phyloP scores from a whole-genome alignment of 2,329 filamentous ascomycete species.

The Colletotrichum echinochloae region DNA sequence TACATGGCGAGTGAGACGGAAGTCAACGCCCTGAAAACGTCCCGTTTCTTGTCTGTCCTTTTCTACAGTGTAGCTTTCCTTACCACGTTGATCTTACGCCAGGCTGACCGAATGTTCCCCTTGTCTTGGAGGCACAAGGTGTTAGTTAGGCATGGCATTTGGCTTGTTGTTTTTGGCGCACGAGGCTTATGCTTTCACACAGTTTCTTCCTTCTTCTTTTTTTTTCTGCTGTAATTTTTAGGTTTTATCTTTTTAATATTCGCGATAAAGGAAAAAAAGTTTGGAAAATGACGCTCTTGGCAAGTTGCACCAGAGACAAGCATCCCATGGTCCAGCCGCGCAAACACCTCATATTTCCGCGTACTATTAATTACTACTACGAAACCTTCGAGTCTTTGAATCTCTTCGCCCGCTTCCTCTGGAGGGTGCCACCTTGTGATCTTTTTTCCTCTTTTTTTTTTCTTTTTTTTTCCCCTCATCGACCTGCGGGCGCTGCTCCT shows the following conservation, averaged over 20 bases:
- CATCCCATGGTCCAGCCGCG: constrained; percentile 6
- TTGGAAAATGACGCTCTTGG: neutral
- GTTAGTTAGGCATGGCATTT: neutral
- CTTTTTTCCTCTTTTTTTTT: neutral
- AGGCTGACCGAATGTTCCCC: constrained; percentile 25
- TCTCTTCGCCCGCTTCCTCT: neutral
- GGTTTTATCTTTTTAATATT: neutral
- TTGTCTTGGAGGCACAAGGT: constrained; percentile 1
- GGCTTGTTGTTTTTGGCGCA: neutral
- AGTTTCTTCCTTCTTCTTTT: neutral
- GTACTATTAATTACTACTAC: neutral
- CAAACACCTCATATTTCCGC: neutral
- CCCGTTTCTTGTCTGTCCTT: neutral
- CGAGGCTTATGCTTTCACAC: neutral
- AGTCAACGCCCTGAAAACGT: neutral
- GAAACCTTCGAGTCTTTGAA: neutral
- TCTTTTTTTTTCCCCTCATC: too few relatives aligned
- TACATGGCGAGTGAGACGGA: neutral
- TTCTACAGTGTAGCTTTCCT: too few relatives aligned
- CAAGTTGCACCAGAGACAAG: constrained; percentile 28
- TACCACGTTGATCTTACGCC: neutral
- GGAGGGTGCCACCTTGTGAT: neutral
- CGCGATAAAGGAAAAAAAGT: neutral
- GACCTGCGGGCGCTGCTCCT: neutral
- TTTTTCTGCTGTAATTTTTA: too few relatives aligned